Percentiles rank a stretch among this genome's conserved stretches.
Evolutionary conservation across 2,329 filamentous ascomycete genomes (phyloP).

Genomic region (Ophiostoma sp.): DNA sequence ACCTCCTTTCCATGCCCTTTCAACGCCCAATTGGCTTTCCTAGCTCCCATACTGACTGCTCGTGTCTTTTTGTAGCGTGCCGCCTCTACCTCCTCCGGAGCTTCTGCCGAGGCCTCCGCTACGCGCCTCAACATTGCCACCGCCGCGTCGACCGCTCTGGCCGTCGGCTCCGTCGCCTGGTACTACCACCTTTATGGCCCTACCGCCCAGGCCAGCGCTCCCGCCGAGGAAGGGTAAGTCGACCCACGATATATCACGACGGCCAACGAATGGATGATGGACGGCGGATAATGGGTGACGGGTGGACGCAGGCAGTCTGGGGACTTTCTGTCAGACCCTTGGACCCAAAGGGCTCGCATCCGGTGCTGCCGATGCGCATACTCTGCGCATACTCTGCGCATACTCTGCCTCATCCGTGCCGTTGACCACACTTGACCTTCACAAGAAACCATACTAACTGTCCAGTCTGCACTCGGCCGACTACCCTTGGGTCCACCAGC

Average conservation of each 20-base stretch:
- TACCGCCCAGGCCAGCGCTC: conserved; percentile 81
- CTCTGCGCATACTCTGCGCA: too few relatives aligned
- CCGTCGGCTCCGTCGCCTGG: conserved; percentile 87
- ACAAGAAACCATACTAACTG: conserved; percentile 30
- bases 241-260: not conserved
- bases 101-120: conserved; percentile 63
- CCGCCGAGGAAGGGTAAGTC: conserved; percentile 96
- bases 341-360: not conserved
- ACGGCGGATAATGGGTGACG: too few relatives aligned
- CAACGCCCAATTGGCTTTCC: not conserved
- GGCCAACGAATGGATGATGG: not conserved
- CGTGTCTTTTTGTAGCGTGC: conserved; percentile 47
- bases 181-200: conserved; percentile 96
- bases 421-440: not conserved
- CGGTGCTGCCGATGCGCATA: not conserved
- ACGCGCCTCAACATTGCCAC: conserved; percentile 83
- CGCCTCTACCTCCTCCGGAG: conserved; percentile 67
- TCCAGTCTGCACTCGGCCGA: conserved; percentile 79
- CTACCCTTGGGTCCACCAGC: conserved; percentile 93
- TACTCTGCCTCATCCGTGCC: not conserved
- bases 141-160: conserved; percentile 77
- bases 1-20: not conserved
- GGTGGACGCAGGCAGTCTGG: too few relatives aligned
- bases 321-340: too few relatives aligned
- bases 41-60: not conserved